Conservation (phyloP, 179 eudicot species). For the Nepenthes alata region DNA sequence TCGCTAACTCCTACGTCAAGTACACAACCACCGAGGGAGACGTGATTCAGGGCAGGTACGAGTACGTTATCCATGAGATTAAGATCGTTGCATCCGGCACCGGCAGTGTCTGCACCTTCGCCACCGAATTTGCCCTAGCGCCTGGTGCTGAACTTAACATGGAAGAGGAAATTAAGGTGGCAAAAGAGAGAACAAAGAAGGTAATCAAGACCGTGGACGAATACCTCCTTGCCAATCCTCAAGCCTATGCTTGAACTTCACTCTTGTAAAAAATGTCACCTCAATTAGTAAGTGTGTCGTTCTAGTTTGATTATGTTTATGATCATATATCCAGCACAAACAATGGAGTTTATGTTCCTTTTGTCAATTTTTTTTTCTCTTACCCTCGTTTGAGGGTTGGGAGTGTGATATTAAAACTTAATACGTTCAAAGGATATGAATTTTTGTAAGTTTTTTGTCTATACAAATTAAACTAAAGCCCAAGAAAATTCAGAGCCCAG, state of each 20-base stretch:
- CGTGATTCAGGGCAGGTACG: not conserved
- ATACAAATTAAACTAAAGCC: too few relatives aligned
- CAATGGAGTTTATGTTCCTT: too few relatives aligned
- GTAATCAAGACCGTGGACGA: constrained; percentile 36
- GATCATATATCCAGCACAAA: too few relatives aligned
- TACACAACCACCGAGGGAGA: constrained; percentile 9
- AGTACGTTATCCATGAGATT: constrained; percentile 2
- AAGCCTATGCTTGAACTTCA: constrained; percentile 23
- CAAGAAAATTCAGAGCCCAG: too few relatives aligned
- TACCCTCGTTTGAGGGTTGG: too few relatives aligned
- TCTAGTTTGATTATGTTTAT: too few relatives aligned
- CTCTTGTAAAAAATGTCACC: too few relatives aligned
- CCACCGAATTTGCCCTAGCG: not conserved
- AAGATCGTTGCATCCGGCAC: constrained; percentile 3
- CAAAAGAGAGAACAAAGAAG: constrained; percentile 5
- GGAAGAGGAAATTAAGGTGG: constrained; percentile 5
- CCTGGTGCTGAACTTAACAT: constrained; percentile 3
- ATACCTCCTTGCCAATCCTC: constrained; percentile 36
- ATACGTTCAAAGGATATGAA: too few relatives aligned
- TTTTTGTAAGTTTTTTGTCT: too few relatives aligned
- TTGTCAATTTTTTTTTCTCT: too few relatives aligned
- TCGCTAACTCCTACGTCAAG: constrained; percentile 3
- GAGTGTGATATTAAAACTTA: too few relatives aligned
- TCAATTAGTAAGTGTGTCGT: too few relatives aligned
- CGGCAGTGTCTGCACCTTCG: constrained; percentile 2